Percentiles rank a stretch among this genome's conserved stretches.
These are phyloP conservation scores for Papilionanthe hybrid DNA, from an alignment of 116 monocot genomes.

Conservation along the genomic window DNA sequence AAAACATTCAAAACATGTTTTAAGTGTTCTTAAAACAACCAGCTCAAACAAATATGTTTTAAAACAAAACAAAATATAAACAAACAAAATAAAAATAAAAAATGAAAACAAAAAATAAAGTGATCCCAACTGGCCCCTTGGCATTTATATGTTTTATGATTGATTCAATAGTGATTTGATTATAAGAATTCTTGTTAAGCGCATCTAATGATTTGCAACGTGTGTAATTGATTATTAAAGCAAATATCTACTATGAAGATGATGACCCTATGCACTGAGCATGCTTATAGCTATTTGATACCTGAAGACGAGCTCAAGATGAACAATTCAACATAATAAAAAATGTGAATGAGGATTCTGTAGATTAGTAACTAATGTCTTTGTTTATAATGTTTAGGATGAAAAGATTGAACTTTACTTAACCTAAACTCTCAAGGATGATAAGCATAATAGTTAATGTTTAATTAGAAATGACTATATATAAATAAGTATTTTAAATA, in stretches of 20 bases:
- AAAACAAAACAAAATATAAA: no score
- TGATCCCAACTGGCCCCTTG: no score
- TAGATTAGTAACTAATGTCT: background rate
- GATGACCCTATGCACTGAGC: background rate
- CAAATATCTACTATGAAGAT: background rate
- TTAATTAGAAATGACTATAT: background rate
- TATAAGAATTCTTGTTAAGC: background rate
- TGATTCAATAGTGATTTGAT: background rate
- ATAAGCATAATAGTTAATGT: background rate
- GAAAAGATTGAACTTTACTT: background rate
- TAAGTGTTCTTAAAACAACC: no score
- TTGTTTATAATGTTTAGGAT: background rate
- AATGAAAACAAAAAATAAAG: no score
- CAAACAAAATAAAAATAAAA: no score
- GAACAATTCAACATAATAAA: background rate
- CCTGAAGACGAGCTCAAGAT: background rate
- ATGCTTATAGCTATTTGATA: background rate
- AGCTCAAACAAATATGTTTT: no score
- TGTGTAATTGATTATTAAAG: background rate
- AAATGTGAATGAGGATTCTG: background rate
- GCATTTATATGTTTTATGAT: background rate
- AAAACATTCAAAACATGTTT: no score
- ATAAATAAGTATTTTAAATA: background rate
- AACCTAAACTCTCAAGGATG: background rate
- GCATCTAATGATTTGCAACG: background rate